phyloP scores from a whole-genome alignment of 768 basidiomycete genomes.

The Termitomyces sp. region DNA sequence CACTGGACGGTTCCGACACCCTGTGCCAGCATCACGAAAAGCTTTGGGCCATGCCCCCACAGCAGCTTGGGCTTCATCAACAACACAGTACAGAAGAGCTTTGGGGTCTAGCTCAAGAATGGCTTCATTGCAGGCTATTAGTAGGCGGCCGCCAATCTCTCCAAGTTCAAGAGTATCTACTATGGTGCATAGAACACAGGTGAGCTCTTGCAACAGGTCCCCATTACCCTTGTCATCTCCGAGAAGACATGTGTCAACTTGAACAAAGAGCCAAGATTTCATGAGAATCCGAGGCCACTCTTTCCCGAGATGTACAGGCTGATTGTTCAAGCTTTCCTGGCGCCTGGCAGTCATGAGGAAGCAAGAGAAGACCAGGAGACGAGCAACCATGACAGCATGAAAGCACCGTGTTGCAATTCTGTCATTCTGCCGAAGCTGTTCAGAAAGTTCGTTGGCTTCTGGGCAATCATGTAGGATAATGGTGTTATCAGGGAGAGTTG shows the following conservation, averaged over 20 bases:
- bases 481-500: too few species aligned
- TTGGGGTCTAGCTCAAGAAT: neutral
- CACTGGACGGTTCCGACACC: neutral
- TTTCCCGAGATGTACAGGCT: neutral
- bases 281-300: neutral
- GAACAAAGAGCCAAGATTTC: neutral
- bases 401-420: neutral
- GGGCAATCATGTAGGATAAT: neutral
- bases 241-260: neutral
- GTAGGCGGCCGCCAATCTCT: neutral
- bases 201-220: neutral
- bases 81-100: neutral
- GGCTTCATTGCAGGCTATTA: neutral
- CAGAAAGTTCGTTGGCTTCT: neutral
- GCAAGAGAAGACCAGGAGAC: neutral
- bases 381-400: neutral
- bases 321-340: neutral
- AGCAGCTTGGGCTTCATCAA: conserved; percentile 1
- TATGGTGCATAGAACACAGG: neutral
- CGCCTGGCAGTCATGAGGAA: neutral
- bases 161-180: neutral
- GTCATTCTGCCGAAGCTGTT: neutral
- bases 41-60: neutral
- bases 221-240: too few species aligned
- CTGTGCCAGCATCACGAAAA: neutral